Evolutionary conservation across 2,329 filamentous ascomycete genomes (phyloP), one percentile per base, ranked within the genome.

Genomic region (Arachnomyces sp.): DNA sequence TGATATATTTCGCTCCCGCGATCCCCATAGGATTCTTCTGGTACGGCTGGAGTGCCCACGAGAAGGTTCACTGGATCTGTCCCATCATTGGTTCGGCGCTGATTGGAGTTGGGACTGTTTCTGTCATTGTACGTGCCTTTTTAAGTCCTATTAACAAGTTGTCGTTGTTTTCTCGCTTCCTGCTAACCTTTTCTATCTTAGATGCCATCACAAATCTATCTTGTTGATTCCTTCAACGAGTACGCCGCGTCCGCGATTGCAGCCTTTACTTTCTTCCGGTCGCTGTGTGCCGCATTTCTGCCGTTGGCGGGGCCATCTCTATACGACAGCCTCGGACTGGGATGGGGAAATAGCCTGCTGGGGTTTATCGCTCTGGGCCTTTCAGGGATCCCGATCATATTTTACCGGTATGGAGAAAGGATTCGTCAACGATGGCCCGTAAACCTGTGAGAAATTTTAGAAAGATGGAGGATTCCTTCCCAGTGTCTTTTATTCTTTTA

Each of bases 51-150:
- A 63, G 68, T 2, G 75, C 75, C 0, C 62, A 79, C 34, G 62
- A 68, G 28, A 52, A 65, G 1, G 59, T 66, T 0, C 73, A 77
- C 50, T 81, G 75, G 74, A 74, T 80, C 33, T 63, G 78, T 4
- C 76, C 77, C 0, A 77, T 81, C 43, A 65, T 81, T 28, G 78
- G 77, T 1, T 73, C 75, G 2, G 62, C 65, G 0, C 63, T 78
- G 3, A 72, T 78, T 13, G 73, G 74, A 0, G 58, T 69, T 1
- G 77, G 76, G 0, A 69, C 48, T 15, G 40, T 45, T n/a, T 41
- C 48, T 9, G 35, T 42, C n/a, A 49, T 53, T 9, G 21, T 25
- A 25, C 5, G 21, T 9, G 21, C n/a, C n/a, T n/a, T n/a, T n/a
- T n/a, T n/a, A 25, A 5, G 21, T 25, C 21, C 21, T 5, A 5